These are phyloP conservation scores for Crithidia mellificae DNA, from an alignment of 208 protist species.

Conservation along the genomic window DNA sequence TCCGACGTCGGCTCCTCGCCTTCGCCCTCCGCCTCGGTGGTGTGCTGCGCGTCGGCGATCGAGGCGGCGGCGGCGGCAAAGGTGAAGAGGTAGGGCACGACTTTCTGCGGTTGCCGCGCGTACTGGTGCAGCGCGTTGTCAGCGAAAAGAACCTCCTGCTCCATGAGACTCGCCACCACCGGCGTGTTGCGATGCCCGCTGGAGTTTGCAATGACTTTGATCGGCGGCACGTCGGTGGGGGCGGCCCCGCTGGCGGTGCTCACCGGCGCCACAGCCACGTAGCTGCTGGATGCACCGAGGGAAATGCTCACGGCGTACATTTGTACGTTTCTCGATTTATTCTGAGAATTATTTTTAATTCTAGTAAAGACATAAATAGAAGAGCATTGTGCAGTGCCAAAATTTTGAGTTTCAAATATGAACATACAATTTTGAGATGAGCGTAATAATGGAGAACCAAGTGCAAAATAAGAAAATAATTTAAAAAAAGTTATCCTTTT, in stretches of 20 bases:
- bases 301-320: conserved; percentile 89
- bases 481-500: too few species aligned
- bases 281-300: conserved; percentile 72
- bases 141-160: conserved; percentile 80
- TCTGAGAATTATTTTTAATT: too few species aligned
- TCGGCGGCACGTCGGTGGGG: conserved; percentile 30
- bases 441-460: too few species aligned
- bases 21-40: conserved; percentile 1
- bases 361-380: too few species aligned
- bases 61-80: conserved; percentile 65
- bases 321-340: too few species aligned
- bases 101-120: conserved; percentile 65
- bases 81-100: conserved; percentile 80
- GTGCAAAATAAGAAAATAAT: too few species aligned
- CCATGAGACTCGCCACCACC: conserved; percentile 62
- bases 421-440: too few species aligned
- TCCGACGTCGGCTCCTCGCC: conserved; percentile 28
- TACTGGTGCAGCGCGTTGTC: conserved; percentile 73
- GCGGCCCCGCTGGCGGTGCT: conserved; percentile 16
- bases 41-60: conserved; percentile 31
- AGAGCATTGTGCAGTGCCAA: too few species aligned
- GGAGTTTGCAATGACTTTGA: conserved; percentile 76
- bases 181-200: conserved; percentile 80
- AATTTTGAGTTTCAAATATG: too few species aligned
- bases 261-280: conserved; percentile 63